Evolutionary conservation across 352 stramenopile genomes (phyloP).

Genomic region (Phytophthora agathidicida): DNA sequence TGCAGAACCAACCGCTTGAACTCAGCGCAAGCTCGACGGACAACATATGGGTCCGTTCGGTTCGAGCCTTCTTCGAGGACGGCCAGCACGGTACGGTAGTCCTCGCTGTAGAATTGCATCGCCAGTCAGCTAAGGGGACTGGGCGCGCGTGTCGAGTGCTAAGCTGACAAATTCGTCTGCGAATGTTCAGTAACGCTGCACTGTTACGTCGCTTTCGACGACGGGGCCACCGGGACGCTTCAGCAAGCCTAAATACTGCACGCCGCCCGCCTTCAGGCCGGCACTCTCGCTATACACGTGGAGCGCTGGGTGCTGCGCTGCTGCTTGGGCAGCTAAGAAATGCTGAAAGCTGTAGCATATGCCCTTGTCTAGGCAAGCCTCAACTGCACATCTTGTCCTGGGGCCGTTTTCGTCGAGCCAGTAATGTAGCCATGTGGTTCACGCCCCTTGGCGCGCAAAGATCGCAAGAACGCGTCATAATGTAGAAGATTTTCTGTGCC

Average conservation of each 20-base stretch:
- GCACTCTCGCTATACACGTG: too few relatives aligned
- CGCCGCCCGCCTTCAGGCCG: too few relatives aligned
- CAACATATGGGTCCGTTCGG: slow-evolving; percentile 46
- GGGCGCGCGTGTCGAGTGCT: slow-evolving; percentile 7
- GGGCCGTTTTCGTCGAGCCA: slow-evolving; percentile 12
- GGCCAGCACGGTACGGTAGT: slow-evolving; percentile 38
- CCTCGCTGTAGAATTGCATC: slow-evolving; percentile 72
- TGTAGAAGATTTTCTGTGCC: slow-evolving; percentile 25
- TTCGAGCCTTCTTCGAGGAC: slow-evolving; percentile 34
- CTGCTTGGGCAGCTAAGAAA: slow-evolving; percentile 7
- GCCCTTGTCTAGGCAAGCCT: too few relatives aligned
- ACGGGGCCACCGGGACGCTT: too few relatives aligned
- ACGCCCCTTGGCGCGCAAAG: slow-evolving; percentile 12
- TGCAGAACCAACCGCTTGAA: slow-evolving; percentile 54
- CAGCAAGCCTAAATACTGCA: too few relatives aligned
- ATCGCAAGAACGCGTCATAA: slow-evolving; percentile 10
- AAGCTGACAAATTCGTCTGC: neutral
- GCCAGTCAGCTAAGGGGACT: too few relatives aligned
- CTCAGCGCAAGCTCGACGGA: slow-evolving; percentile 63
- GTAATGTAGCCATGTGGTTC: slow-evolving; percentile 17
- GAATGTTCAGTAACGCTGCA: slow-evolving; percentile 34
- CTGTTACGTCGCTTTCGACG: too few relatives aligned
- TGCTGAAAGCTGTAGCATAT: too few relatives aligned
- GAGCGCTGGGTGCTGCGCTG: too few relatives aligned
- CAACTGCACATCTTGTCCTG: slow-evolving; percentile 4